Percentiles rank a stretch among this genome's conserved stretches.
phyloP scores from a whole-genome alignment of 225 moss, liverwort and hornwort species.

The Straminergon stramineum region DNA sequence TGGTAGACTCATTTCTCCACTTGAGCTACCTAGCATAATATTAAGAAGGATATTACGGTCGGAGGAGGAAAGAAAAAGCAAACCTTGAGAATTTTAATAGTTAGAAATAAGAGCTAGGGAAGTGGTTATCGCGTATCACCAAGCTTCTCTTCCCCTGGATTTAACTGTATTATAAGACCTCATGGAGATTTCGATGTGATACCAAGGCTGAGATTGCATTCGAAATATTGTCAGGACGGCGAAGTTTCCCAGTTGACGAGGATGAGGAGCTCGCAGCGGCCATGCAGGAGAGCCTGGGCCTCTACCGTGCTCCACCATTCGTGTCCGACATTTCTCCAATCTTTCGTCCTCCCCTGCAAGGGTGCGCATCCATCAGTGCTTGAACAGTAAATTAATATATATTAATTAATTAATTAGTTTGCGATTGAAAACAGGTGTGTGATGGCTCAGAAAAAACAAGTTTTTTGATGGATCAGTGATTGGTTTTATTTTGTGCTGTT shows the following conservation, averaged over 20 bases:
- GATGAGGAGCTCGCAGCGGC: slow-evolving; percentile 36
- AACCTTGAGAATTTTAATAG: not conserved
- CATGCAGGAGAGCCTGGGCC: slow-evolving; percentile 28
- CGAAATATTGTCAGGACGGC: slow-evolving; percentile 8
- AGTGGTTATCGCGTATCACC: not conserved
- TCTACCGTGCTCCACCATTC: slow-evolving; percentile 7
- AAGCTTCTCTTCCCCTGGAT: not conserved
- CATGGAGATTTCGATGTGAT: not conserved
- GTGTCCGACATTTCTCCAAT: slow-evolving; percentile 3
- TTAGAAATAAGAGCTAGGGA: not conserved
- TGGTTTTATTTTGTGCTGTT: not conserved
- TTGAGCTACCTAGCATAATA: not conserved
- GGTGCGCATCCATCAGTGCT: not conserved
- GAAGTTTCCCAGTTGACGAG: not conserved
- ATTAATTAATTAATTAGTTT: too few species aligned
- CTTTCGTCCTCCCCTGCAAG: slow-evolving; percentile 1
- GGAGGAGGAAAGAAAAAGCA: not conserved
- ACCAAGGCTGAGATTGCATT: not conserved
- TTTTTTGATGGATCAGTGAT: not conserved
- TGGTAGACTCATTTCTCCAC: not conserved
- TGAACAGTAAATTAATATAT: not conserved
- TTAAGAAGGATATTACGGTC: not conserved
- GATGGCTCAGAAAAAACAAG: not conserved
- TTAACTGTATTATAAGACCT: not conserved
- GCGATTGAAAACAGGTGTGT: not conserved